Evolutionary conservation across 2,329 filamentous ascomycete species (phyloP), one percentile per base, ranked within the genome.

Genomic region (Monilinia vaccinii-corymbosi): DNA sequence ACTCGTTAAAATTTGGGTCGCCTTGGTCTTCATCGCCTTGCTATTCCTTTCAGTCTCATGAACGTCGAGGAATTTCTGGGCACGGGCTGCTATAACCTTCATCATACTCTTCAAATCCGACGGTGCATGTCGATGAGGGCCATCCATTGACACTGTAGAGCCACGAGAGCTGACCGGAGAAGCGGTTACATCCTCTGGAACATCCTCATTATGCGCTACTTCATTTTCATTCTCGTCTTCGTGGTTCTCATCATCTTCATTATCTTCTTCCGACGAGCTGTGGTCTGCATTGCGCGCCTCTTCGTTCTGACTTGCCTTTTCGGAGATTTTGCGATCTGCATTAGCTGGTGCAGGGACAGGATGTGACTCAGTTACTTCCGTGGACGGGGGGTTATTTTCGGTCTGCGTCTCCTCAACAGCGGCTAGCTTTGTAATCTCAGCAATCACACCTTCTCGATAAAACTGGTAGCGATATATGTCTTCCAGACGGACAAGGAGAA

Each of bases 401-500:
- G 32, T 36, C 25, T 67, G 63, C 2, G 53, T 40, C 13, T 66
- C 52, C 32, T 65, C 60, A 38, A 46, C 42, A 59, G 79, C 79
- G 0, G 91, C 87, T 36, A 99, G 78, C 70, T 91, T 93, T 34
- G 85, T 81, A 56, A 99, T 95, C 72, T 99, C 93, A 1, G 88
- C 81, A 67, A 97, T 92, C 47, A 99, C 94, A 40, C 94, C 94
- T 75, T 99, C 95, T 0, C 94, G 89, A 71, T 99, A 96, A 67
- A 99, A 93, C 68, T 99, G 95, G 69, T 97, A 96, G 31, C 90
- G 86, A 71, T 99, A 99, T 34, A 97, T 89, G 25, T 86, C 81
- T 64, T 92, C 90, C 7, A 99, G 78, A 21, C 95, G 86, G 68
- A 86, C 87, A 62, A 97, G 81, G 1, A 99, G 81, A 7, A 99